Evolutionary conservation across 148 eudicot genomes (phyloP), one percentile per base, ranked within the genome.

Genomic region (Rhododendron molle): DNA sequence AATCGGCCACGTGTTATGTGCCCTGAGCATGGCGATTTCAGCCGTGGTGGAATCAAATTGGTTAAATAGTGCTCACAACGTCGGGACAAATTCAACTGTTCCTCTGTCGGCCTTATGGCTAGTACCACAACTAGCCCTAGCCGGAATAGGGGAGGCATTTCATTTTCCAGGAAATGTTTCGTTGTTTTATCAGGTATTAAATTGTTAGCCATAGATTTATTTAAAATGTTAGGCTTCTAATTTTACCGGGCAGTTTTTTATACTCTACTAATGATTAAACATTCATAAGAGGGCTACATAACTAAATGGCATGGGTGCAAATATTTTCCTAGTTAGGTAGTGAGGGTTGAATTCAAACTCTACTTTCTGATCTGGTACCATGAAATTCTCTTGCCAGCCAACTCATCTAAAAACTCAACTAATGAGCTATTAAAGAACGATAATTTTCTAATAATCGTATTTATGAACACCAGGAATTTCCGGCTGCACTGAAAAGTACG

Each of bases 61-160:
- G 20, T 85, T 84, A 18, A 38, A 71, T 4, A 16, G 28, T 3
- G 86, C 84, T 7, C 56, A 65, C 32, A 76, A 58, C 11, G 26
- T 34, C 1, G 81, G 83, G 20, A 15, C 26, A 26, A n/a, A 13
- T 16, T 16, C 83, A 0, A 6, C 81, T 28, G 83, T 87, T 44
- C 92, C 90, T 11, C 86, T 93, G 85, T 92, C 90, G 5, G 94
- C 83, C 18, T 36, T 90, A 18, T 93, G 94, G 93, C 87, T 93
- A 16, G 90, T 93, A 7, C 88, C 90, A n/a, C 92, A 88, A 6
- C 89, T 93, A 5, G 87, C 81, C 7, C 62, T 91, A 14, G 76
- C 86, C 6, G 94, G 94, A 5, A 32, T 87, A 8, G 93, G 91
- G 10, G 91, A 90, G 77, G 94, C 94, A 11, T 91, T 93, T 76